Evolutionary conservation across 352 stramenopile genomes (phyloP).

Genomic region (Globisporangium irregulare): DNA sequence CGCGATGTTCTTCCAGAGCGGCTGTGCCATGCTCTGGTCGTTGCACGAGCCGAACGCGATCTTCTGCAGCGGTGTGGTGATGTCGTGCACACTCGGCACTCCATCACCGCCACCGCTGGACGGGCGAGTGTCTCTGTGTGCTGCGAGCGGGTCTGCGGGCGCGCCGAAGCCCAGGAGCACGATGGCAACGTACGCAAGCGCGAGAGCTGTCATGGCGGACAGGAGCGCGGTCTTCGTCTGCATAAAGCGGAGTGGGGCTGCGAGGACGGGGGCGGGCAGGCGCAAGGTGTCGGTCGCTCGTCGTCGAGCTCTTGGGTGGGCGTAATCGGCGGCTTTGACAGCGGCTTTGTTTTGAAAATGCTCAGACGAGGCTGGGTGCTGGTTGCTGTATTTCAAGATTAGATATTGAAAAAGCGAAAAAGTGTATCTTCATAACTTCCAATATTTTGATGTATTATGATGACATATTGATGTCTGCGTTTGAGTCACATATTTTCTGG

Average conservation of each 20-base stretch:
- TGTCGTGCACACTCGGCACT: constrained; percentile 37
- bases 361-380: background rate
- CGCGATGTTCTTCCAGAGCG: constrained; percentile 67
- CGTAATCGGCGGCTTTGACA: background rate
- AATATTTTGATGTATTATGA: background rate
- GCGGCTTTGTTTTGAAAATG: background rate
- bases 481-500: background rate
- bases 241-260: constrained; percentile 6
- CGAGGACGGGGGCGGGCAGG: no score
- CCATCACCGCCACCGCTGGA: no score
- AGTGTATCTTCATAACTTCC: background rate
- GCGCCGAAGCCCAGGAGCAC: constrained; percentile 10
- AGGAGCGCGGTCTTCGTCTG: constrained; percentile 13
- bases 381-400: background rate
- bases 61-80: constrained; percentile 42
- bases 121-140: no score
- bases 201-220: constrained; percentile 8
- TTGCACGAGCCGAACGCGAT: constrained; percentile 87
- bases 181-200: constrained; percentile 3
- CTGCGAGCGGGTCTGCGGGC: background rate
- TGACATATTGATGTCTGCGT: background rate
- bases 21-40: constrained; percentile 80
- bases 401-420: background rate
- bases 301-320: no score
- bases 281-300: no score